Percentiles rank a stretch among this genome's conserved stretches.
phyloP scores from a whole-genome alignment of 129 eudicot genomes.

The Flaveria trinervia region DNA sequence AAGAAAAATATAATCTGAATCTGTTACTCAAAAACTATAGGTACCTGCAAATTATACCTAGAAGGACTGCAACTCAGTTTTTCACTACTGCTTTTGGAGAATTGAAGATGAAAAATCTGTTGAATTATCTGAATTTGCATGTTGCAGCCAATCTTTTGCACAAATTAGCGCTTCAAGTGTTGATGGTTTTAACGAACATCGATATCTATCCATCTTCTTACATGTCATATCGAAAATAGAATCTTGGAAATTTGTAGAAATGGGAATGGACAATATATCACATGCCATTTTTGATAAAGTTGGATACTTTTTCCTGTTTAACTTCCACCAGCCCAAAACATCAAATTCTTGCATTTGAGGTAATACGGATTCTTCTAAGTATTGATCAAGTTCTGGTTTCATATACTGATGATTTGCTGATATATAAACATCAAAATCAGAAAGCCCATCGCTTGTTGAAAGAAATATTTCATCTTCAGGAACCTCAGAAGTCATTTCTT shows the following conservation, averaged over 20 bases:
- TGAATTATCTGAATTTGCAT: slow-evolving; percentile 38
- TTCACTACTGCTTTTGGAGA: slow-evolving; percentile 27
- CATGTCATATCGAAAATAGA: slow-evolving; percentile 56
- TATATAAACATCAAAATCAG: slow-evolving; percentile 62
- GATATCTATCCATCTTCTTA: slow-evolving; percentile 62
- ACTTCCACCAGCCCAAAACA: slow-evolving; percentile 90
- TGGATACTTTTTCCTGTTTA: slow-evolving; percentile 57
- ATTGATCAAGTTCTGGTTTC: slow-evolving; percentile 71
- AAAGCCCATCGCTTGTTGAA: slow-evolving; percentile 36
- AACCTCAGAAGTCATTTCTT: slow-evolving; percentile 27
- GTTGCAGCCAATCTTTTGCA: slow-evolving; percentile 84
- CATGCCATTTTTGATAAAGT: slow-evolving; percentile 77
- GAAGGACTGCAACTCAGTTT: slow-evolving; percentile 36
- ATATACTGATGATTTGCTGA: slow-evolving; percentile 40
- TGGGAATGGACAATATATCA: slow-evolving; percentile 70
- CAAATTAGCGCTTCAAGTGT: slow-evolving; percentile 72
- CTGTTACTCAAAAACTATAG: background rate
- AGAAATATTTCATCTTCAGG: slow-evolving; percentile 35
- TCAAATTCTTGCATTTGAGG: slow-evolving; percentile 67
- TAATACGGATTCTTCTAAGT: slow-evolving; percentile 64
- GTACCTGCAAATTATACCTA: background rate
- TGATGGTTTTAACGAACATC: slow-evolving; percentile 50
- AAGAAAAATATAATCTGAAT: background rate
- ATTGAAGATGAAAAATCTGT: slow-evolving; percentile 12
- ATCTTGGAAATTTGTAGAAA: slow-evolving; percentile 55